Evolutionary conservation across 1,139 yeast genomes (phyloP).

Genomic region (Zygosaccharomyces sapae): DNA sequence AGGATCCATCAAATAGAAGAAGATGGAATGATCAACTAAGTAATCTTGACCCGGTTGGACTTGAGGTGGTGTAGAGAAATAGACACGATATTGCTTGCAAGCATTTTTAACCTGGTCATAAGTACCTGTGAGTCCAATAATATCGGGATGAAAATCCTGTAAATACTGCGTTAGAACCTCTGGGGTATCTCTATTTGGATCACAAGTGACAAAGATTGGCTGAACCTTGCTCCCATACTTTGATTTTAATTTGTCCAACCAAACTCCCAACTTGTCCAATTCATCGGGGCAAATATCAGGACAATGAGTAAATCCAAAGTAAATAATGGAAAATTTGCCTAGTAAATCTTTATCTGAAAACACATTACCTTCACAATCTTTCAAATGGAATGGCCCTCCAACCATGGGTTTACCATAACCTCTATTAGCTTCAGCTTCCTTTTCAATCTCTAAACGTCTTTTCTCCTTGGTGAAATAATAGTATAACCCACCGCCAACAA

Average conservation of each 20-base stretch:
- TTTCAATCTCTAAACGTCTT: slow-evolving; percentile 65
- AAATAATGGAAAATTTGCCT: slow-evolving; percentile 74
- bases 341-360: slow-evolving; percentile 75
- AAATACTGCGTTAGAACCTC: slow-evolving; percentile 74
- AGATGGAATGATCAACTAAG: slow-evolving; percentile 92
- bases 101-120: slow-evolving; percentile 77
- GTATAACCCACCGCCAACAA: slow-evolving; percentile 66
- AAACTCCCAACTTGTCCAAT: slow-evolving; percentile 79
- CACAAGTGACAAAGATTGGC: slow-evolving; percentile 91
- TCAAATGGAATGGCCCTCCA: slow-evolving; percentile 80
- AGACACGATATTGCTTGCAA: slow-evolving; percentile 86
- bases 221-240: slow-evolving; percentile 59
- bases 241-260: slow-evolving; percentile 59
- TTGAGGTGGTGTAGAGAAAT: slow-evolving; percentile 91
- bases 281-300: slow-evolving; percentile 99
- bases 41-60: slow-evolving; percentile 94
- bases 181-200: slow-evolving; percentile 90
- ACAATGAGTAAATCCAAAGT: slow-evolving; percentile 95
- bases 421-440: slow-evolving; percentile 76
- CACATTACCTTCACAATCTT: slow-evolving; percentile 62
- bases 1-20: slow-evolving; percentile 93
- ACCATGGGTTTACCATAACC: slow-evolving; percentile 89
- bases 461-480: slow-evolving; percentile 69
- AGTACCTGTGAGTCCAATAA: slow-evolving; percentile 86
- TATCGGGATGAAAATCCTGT: slow-evolving; percentile 80